Base-by-base conservation (phyloP, 2,329 filamentous ascomycete species). In the Arthroderma uncinatum region DNA sequence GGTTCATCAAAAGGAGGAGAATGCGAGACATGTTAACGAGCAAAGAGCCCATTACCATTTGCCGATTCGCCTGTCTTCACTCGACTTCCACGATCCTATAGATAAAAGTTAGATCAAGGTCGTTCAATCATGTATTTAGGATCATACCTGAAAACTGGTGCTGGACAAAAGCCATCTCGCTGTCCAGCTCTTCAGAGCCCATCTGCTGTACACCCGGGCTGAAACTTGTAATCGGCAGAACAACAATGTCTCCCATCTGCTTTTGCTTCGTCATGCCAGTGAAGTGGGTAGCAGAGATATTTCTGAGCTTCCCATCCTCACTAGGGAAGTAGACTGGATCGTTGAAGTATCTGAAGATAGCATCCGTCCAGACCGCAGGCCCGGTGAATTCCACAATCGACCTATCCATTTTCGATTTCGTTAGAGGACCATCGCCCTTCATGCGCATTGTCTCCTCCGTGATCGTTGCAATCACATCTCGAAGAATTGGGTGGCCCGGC, bases 121-220 rank as follows among this genome's bases (percentile, higher is more conserved):
- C 4, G 4, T 4, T 19, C n/a, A 19, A 23, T 10, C 2, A 14
- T 50, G 53, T 57, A 44, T 21, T 21, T 12, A 37, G 12, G 8
- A 34, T 48, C 25, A 19, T 60, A 94, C 92, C 93, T 77, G 95
- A 89, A 71, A 98, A 98, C 57, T 90, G 85, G 74, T 98, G 93
- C 74, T 93, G 91, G 60, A 98, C 93, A 77, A 95, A 97, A 1
- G 93, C 93, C 89, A 95, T 92, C 0, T 90, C 89, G 69, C 97
- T 86, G 64, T 96, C 89, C 42, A 84, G 80, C 61, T 94, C 90
- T 66, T 85, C 85, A 48, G 93, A 87, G 10, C 87, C 88, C 90
- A 96, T 97, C 70, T 95, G 90, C 64, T 84, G 82, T 47, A 97
- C 89, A 25, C 93, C 93, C 0, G 93, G 93, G 66, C 90, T 95